Percentiles rank a stretch among this genome's conserved stretches.
phyloP scores from a whole-genome alignment of 768 basidiomycete genomes.

The Calocybe cyanea region DNA sequence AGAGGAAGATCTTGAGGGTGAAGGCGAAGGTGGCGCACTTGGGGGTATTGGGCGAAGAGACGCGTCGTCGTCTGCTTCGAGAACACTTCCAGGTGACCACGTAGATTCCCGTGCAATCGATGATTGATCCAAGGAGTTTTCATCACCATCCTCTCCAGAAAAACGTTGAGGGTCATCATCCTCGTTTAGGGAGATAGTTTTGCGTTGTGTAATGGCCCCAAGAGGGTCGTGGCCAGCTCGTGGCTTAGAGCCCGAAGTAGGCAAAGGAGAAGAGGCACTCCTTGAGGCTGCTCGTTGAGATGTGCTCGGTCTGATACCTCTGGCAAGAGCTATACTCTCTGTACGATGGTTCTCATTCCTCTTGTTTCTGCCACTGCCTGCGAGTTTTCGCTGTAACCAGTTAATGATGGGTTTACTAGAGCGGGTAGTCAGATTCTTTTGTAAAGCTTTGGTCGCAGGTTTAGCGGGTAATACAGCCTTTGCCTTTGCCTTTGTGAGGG shows the following conservation, averaged over 20 bases:
- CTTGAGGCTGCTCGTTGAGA: slow-evolving; percentile 35
- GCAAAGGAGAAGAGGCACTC: slow-evolving; percentile 41
- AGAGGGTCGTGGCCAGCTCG: slow-evolving; percentile 30
- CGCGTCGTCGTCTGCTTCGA: slow-evolving; percentile 93
- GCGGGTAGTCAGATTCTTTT: slow-evolving; percentile 63
- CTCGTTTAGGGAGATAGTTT: slow-evolving; percentile 64
- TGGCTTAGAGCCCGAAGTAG: slow-evolving; percentile 26
- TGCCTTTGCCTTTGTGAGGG: slow-evolving; percentile 20
- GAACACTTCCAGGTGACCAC: slow-evolving; percentile 72
- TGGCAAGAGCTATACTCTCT: slow-evolving; percentile 26
- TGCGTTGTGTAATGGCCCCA: slow-evolving; percentile 33
- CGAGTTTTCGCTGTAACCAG: slow-evolving; percentile 87
- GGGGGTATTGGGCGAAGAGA: slow-evolving; percentile 89
- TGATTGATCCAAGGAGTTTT: slow-evolving; percentile 44
- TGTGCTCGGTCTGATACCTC: slow-evolving; percentile 25
- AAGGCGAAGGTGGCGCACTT: slow-evolving; percentile 81
- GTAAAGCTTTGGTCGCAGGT: slow-evolving; percentile 31
- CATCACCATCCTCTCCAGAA: slow-evolving; percentile 45
- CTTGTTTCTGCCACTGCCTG: slow-evolving; percentile 60
- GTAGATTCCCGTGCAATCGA: slow-evolving; percentile 69
- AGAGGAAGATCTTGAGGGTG: slow-evolving; percentile 79
- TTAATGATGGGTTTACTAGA: slow-evolving; percentile 85
- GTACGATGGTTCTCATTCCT: slow-evolving; percentile 37
- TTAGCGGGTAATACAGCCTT: slow-evolving; percentile 15
- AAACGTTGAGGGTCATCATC: slow-evolving; percentile 42